These are phyloP conservation scores for Picea glauca DNA, from an alignment of 75 land plant genomes.

Conservation along the genomic window DNA sequence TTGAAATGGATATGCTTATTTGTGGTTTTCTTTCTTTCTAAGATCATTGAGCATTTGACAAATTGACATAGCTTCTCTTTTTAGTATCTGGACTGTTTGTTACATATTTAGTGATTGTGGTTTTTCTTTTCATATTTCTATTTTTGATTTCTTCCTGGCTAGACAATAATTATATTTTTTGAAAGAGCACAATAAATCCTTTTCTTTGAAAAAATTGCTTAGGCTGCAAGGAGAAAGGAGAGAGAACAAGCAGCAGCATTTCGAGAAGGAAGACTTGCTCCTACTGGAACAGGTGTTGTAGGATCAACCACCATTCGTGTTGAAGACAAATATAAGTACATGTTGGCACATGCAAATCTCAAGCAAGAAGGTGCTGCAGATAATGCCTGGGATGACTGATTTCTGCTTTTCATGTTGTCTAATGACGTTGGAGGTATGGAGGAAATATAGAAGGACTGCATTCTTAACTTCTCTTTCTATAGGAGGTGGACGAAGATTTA, in stretches of 20 bases:
- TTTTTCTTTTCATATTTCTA: not conserved
- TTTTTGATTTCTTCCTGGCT: not conserved
- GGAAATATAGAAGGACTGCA: not conserved
- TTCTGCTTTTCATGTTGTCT: not conserved
- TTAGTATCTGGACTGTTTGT: not conserved
- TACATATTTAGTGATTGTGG: not conserved
- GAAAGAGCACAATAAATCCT: not conserved
- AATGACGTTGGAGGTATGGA: not conserved
- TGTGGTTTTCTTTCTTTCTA: not conserved
- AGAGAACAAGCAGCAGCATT: slow-evolving; percentile 77
- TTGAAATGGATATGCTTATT: not conserved
- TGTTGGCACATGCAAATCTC: slow-evolving; percentile 42
- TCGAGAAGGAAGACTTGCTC: slow-evolving; percentile 47
- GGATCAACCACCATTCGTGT: slow-evolving; percentile 59
- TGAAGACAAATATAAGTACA: slow-evolving; percentile 75
- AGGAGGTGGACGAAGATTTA: not conserved
- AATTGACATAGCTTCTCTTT: not conserved
- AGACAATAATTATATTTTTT: not conserved
- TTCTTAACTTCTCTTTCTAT: not conserved
- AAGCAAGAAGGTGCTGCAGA: slow-evolving; percentile 72
- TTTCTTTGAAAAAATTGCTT: not conserved
- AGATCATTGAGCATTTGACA: not conserved
- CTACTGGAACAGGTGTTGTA: slow-evolving; percentile 29
- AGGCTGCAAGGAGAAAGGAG: slow-evolving; percentile 75
- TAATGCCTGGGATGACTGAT: slow-evolving; percentile 83